Percentiles rank a stretch among this genome's conserved stretches.
Conservation (phyloP, 2,329 filamentous ascomycete genomes). For the Trichophyton mentagrophytes region DNA sequence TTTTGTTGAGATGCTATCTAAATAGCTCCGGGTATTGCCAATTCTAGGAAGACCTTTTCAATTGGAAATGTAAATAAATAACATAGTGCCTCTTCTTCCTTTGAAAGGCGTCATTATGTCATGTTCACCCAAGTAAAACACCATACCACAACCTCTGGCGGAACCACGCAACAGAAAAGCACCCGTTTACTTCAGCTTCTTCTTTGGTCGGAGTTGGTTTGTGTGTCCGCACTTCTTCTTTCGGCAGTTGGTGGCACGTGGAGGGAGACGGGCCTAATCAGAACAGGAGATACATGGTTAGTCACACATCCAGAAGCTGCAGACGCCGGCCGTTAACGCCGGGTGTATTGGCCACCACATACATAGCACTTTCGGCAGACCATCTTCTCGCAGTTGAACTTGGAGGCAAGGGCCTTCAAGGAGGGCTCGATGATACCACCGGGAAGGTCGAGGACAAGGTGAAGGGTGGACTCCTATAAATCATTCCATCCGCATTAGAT, state of each 20-base stretch:
- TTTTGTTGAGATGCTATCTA: not conserved
- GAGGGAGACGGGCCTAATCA: conserved; percentile 63
- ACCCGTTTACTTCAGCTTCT: conserved; percentile 81
- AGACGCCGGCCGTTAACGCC: not conserved
- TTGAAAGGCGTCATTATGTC: conserved; percentile 10
- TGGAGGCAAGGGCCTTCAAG: conserved; percentile 54
- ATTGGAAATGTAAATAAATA: conserved; percentile 5
- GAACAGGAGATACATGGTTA: not conserved
- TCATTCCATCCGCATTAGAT: conserved; percentile 10
- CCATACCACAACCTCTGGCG: conserved; percentile 5
- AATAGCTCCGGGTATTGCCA: conserved; percentile 4
- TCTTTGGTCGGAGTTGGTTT: conserved; percentile 99
- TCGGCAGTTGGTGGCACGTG: conserved; percentile 98
- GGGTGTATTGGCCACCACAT: conserved; percentile 33
- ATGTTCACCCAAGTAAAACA: conserved; percentile 8
- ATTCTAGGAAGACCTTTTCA: not conserved
- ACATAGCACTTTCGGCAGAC: conserved; percentile 99
- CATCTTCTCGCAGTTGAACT: conserved; percentile 99
- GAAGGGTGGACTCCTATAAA: conserved; percentile 49
- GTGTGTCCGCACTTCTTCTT: conserved; percentile 99
- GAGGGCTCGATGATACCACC: conserved; percentile 45
- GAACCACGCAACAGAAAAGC: conserved; percentile 5
- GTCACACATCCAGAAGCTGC: not conserved
- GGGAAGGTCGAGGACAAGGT: conserved; percentile 50
- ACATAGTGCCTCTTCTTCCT: conserved; percentile 8